A percentile compares a stretch with the other conserved stretches of the same genome.
Evolutionary conservation across 2,329 filamentous ascomycete genomes (phyloP).

Genomic region (Tolypocladium album): DNA sequence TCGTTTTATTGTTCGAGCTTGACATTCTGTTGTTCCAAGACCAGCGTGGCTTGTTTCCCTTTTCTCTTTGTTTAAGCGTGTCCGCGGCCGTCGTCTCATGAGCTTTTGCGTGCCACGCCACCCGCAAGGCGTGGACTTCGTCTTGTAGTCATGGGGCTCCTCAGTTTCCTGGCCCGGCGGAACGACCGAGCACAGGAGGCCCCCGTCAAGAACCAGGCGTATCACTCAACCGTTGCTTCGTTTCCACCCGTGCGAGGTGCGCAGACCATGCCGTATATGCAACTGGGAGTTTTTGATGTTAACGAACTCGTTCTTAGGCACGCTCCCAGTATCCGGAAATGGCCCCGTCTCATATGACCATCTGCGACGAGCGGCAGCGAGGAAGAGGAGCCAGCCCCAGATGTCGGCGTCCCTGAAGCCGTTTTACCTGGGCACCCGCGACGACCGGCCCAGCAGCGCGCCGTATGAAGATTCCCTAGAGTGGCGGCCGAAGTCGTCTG

Average conservation of each 20-base stretch:
- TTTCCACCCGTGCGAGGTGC: not conserved
- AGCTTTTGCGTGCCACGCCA: not conserved
- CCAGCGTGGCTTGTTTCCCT: not conserved
- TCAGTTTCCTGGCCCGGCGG: slow-evolving; percentile 2
- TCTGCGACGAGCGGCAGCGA: not conserved
- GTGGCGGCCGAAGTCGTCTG: slow-evolving; percentile 4
- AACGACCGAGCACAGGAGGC: not conserved
- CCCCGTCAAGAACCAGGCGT: not conserved
- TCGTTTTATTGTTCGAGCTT: not conserved
- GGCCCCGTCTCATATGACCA: not conserved
- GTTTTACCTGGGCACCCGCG: not conserved
- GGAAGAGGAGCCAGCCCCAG: not conserved
- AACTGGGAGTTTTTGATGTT: not conserved
- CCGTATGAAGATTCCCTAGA: not conserved
- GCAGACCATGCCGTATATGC: not conserved
- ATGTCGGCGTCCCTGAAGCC: not conserved
- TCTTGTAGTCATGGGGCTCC: not conserved
- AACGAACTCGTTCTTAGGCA: not conserved
- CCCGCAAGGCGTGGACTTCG: not conserved
- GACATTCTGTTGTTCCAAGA: no score
- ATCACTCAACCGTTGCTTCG: not conserved
- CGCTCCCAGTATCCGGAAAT: not conserved
- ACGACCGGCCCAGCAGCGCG: not conserved
- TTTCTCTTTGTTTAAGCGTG: not conserved
- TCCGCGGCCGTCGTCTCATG: not conserved